Conservation (phyloP, 495 filamentous ascomycete species). For the Lasiosphaeria ovina region DNA sequence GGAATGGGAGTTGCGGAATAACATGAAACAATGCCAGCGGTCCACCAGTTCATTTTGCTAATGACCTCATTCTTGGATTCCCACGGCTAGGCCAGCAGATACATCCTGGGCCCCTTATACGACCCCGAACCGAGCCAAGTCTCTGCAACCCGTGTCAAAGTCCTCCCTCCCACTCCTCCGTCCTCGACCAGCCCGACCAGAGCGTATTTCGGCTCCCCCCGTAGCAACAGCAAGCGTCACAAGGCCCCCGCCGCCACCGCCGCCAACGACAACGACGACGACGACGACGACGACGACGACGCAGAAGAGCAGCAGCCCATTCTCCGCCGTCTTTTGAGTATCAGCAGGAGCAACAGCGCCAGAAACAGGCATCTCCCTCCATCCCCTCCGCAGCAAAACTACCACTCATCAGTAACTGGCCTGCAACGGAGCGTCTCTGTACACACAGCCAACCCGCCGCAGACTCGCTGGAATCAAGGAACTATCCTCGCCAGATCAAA, state of each 20-base stretch:
- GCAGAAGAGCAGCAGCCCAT: constrained; percentile 6
- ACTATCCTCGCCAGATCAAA: constrained; percentile 28
- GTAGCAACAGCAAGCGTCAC: neutral
- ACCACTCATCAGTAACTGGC: constrained; percentile 4
- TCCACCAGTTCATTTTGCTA: neutral
- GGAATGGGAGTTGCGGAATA: neutral
- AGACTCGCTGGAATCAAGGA: constrained; percentile 29
- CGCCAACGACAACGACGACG: neutral
- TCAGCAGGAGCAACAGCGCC: constrained; percentile 21
- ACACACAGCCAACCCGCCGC: constrained; percentile 24
- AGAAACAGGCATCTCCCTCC: constrained; percentile 11
- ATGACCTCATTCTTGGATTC: constrained; percentile 10
- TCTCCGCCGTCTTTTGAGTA: constrained; percentile 22
- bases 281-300: too few relatives aligned
- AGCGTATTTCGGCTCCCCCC: constrained; percentile 3
- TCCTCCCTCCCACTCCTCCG: constrained; percentile 32
- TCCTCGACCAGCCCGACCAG: constrained; percentile 31
- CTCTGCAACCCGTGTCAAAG: constrained; percentile 25
- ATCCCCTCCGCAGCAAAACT: constrained; percentile 15
- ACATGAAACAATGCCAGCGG: neutral
- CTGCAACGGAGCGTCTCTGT: constrained; percentile 21
- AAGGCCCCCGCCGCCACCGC: neutral
- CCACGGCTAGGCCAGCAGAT: constrained; percentile 47
- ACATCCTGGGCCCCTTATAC: constrained; percentile 56
- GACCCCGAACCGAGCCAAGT: constrained; percentile 32